These are phyloP conservation scores for Melanogaster broomeanus DNA, from an alignment of 768 basidiomycete species.

Conservation along the genomic window DNA sequence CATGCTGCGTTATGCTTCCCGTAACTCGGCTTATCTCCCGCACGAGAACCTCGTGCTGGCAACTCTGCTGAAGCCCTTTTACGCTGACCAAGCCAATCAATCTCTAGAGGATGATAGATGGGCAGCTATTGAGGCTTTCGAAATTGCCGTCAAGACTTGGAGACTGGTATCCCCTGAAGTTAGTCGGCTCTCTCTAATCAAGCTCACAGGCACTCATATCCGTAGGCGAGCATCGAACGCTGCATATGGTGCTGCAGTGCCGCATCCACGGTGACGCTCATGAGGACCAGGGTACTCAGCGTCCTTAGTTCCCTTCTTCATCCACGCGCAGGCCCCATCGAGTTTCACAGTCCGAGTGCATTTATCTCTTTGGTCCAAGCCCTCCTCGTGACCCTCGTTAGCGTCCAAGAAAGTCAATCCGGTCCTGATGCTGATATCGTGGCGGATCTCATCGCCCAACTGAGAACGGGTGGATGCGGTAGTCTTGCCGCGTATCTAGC, in stretches of 20 bases:
- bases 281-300: slow-evolving; percentile 52
- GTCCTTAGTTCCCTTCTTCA: slow-evolving; percentile 49
- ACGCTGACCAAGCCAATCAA: slow-evolving; percentile 36
- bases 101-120: slow-evolving; percentile 53
- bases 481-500: slow-evolving; percentile 39
- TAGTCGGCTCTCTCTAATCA: slow-evolving; percentile 12
- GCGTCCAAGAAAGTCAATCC: slow-evolving; percentile 5
- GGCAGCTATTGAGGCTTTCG: slow-evolving; percentile 62
- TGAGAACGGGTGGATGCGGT: slow-evolving; percentile 50
- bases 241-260: slow-evolving; percentile 74
- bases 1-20: slow-evolving; percentile 44
- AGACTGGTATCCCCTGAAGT: slow-evolving; percentile 54
- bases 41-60: slow-evolving; percentile 61
- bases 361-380: slow-evolving; percentile 55
- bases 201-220: not conserved
- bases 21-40: slow-evolving; percentile 42
- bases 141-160: slow-evolving; percentile 60
- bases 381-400: slow-evolving; percentile 51
- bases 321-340: slow-evolving; percentile 43
- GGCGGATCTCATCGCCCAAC: slow-evolving; percentile 44
- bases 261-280: slow-evolving; percentile 41
- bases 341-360: slow-evolving; percentile 42
- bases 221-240: slow-evolving; percentile 55
- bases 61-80: slow-evolving; percentile 57
- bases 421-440: slow-evolving; percentile 37